A percentile compares a stretch with the other conserved stretches of the same genome.
Evolutionary conservation across 225 moss, liverwort and hornwort species (phyloP).

Genomic region (Sphagnum tenellum): DNA sequence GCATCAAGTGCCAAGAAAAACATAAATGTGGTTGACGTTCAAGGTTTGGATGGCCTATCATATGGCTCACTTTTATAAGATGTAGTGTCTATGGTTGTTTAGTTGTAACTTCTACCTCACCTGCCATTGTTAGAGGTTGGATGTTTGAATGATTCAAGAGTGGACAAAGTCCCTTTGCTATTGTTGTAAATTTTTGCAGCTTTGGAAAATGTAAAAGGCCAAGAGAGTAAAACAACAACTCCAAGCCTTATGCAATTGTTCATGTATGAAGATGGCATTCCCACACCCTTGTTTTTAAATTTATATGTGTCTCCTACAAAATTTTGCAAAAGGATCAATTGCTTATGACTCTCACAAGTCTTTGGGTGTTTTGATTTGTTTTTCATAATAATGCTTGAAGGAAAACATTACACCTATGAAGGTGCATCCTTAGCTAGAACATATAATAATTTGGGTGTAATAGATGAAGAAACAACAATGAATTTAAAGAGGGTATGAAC

Average conservation of each 20-base stretch:
- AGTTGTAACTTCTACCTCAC: conserved; percentile 19
- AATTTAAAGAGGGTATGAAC: conserved; percentile 5
- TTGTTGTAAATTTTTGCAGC: conserved; percentile 21
- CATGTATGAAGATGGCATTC: conserved; percentile 7
- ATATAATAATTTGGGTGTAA: conserved; percentile 11
- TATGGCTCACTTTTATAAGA: conserved; percentile 16
- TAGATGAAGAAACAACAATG: conserved; percentile 25
- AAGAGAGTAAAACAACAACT: conserved; percentile 13
- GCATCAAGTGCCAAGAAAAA: neutral
- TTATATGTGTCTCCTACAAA: neutral
- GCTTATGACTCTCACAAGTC: neutral
- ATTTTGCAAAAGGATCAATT: neutral
- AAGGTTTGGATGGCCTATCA: conserved; percentile 25
- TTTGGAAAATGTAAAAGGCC: conserved; percentile 23
- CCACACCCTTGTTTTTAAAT: neutral
- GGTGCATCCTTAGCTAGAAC: conserved; percentile 10
- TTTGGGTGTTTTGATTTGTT: conserved; percentile 1
- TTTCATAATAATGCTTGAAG: conserved; percentile 24
- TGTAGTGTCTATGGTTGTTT: conserved; percentile 18
- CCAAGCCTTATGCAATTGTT: conserved; percentile 15
- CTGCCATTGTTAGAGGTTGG: conserved; percentile 1
- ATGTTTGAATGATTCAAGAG: neutral
- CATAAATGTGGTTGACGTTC: no score
- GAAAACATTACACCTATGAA: conserved; percentile 7
- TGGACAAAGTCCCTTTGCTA: conserved; percentile 29